Evolutionary conservation across 129 eudicot genomes (phyloP).

Genomic region (Centrapalus pauciflorus): DNA sequence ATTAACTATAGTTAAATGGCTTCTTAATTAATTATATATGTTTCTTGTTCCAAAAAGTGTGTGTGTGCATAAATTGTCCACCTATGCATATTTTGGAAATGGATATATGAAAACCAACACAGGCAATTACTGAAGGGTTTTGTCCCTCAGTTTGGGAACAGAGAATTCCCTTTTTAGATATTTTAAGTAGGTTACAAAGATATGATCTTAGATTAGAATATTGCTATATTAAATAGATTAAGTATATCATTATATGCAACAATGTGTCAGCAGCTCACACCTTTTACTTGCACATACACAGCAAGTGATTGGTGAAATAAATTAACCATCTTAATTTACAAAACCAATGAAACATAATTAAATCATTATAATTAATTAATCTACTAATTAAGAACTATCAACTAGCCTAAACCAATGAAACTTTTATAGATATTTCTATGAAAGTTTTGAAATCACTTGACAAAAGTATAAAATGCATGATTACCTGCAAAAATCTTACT

Average conservation of each 20-base stretch:
- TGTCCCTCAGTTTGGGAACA: constrained; percentile 30
- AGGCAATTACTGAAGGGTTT: constrained; percentile 11
- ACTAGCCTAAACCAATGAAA: too few relatives aligned
- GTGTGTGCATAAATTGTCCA: constrained; percentile 13
- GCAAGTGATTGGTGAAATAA: constrained; percentile 22
- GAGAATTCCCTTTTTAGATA: constrained; percentile 4
- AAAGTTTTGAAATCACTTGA: too few relatives aligned
- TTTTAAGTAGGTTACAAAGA: constrained; percentile 24
- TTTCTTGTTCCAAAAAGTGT: constrained; percentile 15
- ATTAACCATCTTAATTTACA: too few relatives aligned
- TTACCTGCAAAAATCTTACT: background rate
- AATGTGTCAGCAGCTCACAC: constrained; percentile 28
- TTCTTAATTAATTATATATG: too few relatives aligned
- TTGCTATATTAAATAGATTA: constrained; percentile 16
- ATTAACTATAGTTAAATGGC: too few relatives aligned
- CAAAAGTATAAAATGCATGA: background rate
- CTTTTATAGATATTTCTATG: too few relatives aligned
- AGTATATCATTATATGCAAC: constrained; percentile 13
- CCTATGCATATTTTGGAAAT: constrained; percentile 10
- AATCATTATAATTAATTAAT: too few relatives aligned
- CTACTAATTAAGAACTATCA: too few relatives aligned
- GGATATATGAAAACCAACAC: constrained; percentile 20
- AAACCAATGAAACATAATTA: constrained; percentile 14
- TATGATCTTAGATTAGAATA: constrained; percentile 28
- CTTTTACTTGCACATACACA: constrained; percentile 22